Evolutionary conservation across 2,329 filamentous ascomycete species (phyloP), one percentile per base, ranked within the genome.

Genomic region (Phialophora macrospora): DNA sequence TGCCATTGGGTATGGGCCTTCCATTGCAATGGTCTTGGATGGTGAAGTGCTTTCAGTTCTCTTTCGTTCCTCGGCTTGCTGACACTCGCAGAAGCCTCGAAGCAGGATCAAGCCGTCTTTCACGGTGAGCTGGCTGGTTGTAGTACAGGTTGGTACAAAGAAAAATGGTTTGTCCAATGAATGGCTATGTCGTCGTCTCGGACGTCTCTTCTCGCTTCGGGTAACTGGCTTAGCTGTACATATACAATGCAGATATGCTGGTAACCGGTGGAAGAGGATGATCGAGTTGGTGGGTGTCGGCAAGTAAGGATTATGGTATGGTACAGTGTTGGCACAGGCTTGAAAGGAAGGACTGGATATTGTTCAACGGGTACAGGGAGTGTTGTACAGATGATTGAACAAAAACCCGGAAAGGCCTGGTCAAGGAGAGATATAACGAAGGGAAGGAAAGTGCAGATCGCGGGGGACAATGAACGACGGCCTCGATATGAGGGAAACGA

Each of bases 261-360:
- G 65, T 68, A 65, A 57, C 64, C 66, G 66, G 48, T 30, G 22
- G 34, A 32, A 34, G 52, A 69, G 64, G 54, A 30, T 56, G 58
- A 24, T 56, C 32, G 60, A 49, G 51, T 60, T 26, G 62, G 61
- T 52, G 65, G 57, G 44, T 55, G 63, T 62, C 54, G 57, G 55
- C 48, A 56, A 49, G 54, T 22, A 69, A 14, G 56, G 66, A 68
- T 63, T 64, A 68, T 52, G 34, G 32, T 61, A 61, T 64, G 65
- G 48, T 70, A 65, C 68, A 62, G 46, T 67, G 63, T 67, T 68
- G 66, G 62, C 65, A 70, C 68, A 70, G 68, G 71, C 66, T 67
- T 46, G 41, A 62, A 72, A 72, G 60, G 70, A 71, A 72, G 69
- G 70, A 71, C 70, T 70, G 70, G 70, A 71, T 65, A 67, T 55